These are phyloP conservation scores for Ploettnerulaceae sp. DNA, from an alignment of 2,329 filamentous ascomycete species.

Conservation along the genomic window DNA sequence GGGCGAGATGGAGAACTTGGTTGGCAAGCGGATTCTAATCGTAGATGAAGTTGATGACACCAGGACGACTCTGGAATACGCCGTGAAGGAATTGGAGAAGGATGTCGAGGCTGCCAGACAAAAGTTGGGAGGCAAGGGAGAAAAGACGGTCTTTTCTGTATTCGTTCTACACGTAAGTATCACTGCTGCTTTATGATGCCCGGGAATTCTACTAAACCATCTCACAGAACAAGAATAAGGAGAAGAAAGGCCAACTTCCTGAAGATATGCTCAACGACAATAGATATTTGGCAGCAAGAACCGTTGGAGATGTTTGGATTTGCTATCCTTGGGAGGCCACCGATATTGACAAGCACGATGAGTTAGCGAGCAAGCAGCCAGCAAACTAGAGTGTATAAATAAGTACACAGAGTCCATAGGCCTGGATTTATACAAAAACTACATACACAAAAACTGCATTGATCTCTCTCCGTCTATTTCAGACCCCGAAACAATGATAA, in stretches of 20 bases:
- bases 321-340: constrained; percentile 98
- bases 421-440: background rate
- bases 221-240: constrained; percentile 87
- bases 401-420: background rate
- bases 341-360: constrained; percentile 91
- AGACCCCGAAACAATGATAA: too few species aligned
- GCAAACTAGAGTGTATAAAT: constrained; percentile 13
- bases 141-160: constrained; percentile 86
- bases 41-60: constrained; percentile 97
- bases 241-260: constrained; percentile 85
- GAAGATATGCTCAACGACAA: constrained; percentile 66
- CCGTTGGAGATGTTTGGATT: constrained; percentile 94
- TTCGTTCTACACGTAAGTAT: constrained; percentile 81
- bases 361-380: constrained; percentile 45
- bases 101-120: constrained; percentile 79
- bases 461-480: too few species aligned
- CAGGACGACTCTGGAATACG: constrained; percentile 88
- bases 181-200: background rate
- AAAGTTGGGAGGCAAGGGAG: constrained; percentile 62
- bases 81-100: constrained; percentile 88
- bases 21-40: constrained; percentile 87
- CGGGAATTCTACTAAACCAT: constrained; percentile 11
- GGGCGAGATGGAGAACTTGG: constrained; percentile 77
- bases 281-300: constrained; percentile 80
- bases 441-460: background rate